A percentile compares a stretch with the other conserved stretches of the same genome.
phyloP scores from a whole-genome alignment of 2,329 filamentous ascomycete species.

The Pleomassaria siparia region DNA sequence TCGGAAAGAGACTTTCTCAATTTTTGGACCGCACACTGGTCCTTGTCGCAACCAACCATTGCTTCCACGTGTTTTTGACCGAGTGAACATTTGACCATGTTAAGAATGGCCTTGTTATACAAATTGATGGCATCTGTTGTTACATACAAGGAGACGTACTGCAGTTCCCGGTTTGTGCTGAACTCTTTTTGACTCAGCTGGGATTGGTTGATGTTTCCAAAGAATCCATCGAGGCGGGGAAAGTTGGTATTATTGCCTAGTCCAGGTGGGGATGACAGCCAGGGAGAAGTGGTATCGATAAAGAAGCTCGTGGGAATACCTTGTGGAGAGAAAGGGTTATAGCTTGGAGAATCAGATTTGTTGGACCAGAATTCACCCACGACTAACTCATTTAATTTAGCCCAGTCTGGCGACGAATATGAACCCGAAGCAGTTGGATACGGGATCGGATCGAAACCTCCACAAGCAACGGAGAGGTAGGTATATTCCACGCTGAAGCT shows the following conservation, averaged over 20 bases:
- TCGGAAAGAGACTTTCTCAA: constrained; percentile 22
- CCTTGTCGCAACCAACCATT: constrained; percentile 14
- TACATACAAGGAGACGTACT: constrained; percentile 15
- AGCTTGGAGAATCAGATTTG: constrained; percentile 9
- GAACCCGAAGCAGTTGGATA: constrained; percentile 9
- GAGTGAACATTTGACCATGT: constrained; percentile 22
- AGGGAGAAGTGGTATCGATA: constrained; percentile 20
- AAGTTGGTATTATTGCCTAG: not conserved
- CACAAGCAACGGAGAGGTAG: constrained; percentile 23
- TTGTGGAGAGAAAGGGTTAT: constrained; percentile 14
- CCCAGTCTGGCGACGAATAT: constrained; percentile 11
- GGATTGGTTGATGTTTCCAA: constrained; percentile 19
- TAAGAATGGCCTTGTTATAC: constrained; percentile 11
- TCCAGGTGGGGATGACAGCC: not conserved
- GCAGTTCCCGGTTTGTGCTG: constrained; percentile 9
- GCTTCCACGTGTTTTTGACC: constrained; percentile 27
- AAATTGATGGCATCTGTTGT: not conserved
- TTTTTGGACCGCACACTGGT: constrained; percentile 13
- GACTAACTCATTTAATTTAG: constrained; percentile 17
- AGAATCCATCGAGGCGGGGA: constrained; percentile 21
- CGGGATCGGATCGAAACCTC: constrained; percentile 11
- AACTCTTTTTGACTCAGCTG: constrained; percentile 6
- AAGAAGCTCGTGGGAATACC: constrained; percentile 18
- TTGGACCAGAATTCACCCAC: constrained; percentile 23
- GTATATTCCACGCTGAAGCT: constrained; percentile 25